Conservation (phyloP, 2,329 filamentous ascomycete species). For the Cladophialophora chaetospira region DNA sequence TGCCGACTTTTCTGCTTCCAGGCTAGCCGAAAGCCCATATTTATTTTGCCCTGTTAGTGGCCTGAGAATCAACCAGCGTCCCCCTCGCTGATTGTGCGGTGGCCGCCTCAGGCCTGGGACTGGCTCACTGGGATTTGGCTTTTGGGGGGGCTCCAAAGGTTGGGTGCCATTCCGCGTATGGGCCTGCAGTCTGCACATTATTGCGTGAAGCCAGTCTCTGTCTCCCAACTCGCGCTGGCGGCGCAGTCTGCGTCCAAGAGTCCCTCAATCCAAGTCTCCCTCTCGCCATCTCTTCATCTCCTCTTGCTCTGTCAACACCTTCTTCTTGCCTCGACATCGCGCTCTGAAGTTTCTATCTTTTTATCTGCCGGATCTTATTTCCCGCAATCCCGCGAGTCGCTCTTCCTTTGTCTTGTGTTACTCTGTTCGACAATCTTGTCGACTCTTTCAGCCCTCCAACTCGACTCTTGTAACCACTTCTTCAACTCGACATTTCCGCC, state of each 20-base stretch:
- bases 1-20: conserved; percentile 7
- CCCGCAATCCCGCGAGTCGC: not conserved
- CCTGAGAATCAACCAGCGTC: conserved; percentile 8
- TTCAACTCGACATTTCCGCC: conserved; percentile 14
- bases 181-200: not conserved
- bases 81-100: conserved; percentile 6
- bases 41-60: conserved; percentile 13
- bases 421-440: not conserved
- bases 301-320: conserved; percentile 13
- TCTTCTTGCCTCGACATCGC: conserved; percentile 13
- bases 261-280: conserved; percentile 25
- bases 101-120: not conserved
- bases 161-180: conserved; percentile 10
- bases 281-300: conserved; percentile 17
- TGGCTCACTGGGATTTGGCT: conserved; percentile 10
- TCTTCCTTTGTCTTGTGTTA: conserved; percentile 8
- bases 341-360: conserved; percentile 1
- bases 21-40: conserved; percentile 13
- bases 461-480: conserved; percentile 10
- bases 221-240: conserved; percentile 9
- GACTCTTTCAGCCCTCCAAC: conserved; percentile 6
- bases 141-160: conserved; percentile 11
- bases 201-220: conserved; percentile 3
- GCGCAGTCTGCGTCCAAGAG: conserved; percentile 14
- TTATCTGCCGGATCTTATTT: conserved; percentile 4